A percentile compares a stretch with the other conserved stretches of the same genome.
Evolutionary conservation across 2,329 filamentous ascomycete genomes (phyloP).

Genomic region (Corynespora cassiicola): DNA sequence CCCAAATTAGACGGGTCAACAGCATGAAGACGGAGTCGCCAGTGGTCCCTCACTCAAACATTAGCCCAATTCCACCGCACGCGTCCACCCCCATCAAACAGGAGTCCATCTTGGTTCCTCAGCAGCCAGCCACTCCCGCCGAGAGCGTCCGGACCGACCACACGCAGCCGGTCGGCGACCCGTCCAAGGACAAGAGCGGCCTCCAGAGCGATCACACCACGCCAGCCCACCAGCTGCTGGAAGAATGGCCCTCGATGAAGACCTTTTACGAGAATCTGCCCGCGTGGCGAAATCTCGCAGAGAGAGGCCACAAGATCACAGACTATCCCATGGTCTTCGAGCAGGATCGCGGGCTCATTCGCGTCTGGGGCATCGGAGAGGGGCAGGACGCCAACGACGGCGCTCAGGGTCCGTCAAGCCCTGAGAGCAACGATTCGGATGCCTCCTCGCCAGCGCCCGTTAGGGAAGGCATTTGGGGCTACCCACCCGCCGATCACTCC

Average conservation of each 20-base stretch:
- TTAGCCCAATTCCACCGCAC: conserved; percentile 31
- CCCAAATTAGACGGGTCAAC: conserved; percentile 31
- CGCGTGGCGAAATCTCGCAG: conserved; percentile 68
- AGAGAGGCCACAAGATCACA: conserved; percentile 65
- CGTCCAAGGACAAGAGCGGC: conserved; percentile 32
- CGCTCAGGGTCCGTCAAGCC: conserved; percentile 42
- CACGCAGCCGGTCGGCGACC: conserved; percentile 20
- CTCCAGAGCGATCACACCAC: conserved; percentile 90
- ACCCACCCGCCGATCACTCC: conserved; percentile 49
- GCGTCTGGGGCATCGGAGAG: conserved; percentile 81
- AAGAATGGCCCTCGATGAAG: conserved; percentile 62
- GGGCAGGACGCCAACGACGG: conserved; percentile 66
- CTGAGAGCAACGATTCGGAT: conserved; percentile 47
- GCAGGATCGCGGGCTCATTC: conserved; percentile 74
- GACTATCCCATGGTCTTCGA: conserved; percentile 79
- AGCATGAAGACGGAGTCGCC: conserved; percentile 45
- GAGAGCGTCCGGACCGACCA: conserved; percentile 39
- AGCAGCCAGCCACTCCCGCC: conserved; percentile 40
- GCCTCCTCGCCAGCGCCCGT: conserved; percentile 49
- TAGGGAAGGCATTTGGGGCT: conserved; percentile 58
- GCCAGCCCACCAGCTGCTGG: conserved; percentile 81
- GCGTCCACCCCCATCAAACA: conserved; percentile 40
- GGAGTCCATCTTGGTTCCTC: conserved; percentile 27
- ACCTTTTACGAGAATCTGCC: conserved; percentile 61
- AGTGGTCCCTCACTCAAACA: conserved; percentile 28